These are phyloP conservation scores for Andalucia godoyi DNA, from an alignment of 78 protist genomes.

Conservation along the genomic window DNA sequence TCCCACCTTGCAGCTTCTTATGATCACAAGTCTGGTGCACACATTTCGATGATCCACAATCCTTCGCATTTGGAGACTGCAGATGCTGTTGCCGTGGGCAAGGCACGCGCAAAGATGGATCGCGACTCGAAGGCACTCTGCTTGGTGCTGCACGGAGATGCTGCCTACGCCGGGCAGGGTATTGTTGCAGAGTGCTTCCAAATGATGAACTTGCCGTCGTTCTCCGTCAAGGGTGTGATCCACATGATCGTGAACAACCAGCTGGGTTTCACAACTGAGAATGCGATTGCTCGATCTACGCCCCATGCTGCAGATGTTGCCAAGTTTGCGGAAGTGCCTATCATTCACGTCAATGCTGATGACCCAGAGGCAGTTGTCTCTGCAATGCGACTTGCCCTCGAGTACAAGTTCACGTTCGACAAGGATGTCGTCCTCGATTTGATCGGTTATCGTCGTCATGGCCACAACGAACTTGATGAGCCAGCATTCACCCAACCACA, in stretches of 20 bases:
- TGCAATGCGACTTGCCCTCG: slow-evolving; percentile 39
- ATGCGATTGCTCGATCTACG: slow-evolving; percentile 34
- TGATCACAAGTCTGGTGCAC: neutral
- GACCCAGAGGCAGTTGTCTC: slow-evolving; percentile 55
- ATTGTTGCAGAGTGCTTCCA: slow-evolving; percentile 70
- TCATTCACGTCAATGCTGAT: slow-evolving; percentile 83
- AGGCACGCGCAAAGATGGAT: slow-evolving; percentile 59
- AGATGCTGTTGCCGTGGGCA: slow-evolving; percentile 68
- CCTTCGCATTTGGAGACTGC: slow-evolving; percentile 90
- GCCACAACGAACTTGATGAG: slow-evolving; percentile 88
- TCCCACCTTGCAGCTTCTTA: slow-evolving; percentile 66
- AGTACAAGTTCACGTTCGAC: slow-evolving; percentile 57
- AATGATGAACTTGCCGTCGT: slow-evolving; percentile 49
- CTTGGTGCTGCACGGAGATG: slow-evolving; percentile 82
- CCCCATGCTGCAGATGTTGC: slow-evolving; percentile 61
- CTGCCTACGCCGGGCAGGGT: slow-evolving; percentile 90
- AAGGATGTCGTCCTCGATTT: slow-evolving; percentile 74
- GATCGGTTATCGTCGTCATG: slow-evolving; percentile 67
- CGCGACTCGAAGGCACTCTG: neutral
- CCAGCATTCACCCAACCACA: slow-evolving; percentile 94
- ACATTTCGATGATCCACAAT: slow-evolving; percentile 69
- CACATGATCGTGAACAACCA: slow-evolving; percentile 86
- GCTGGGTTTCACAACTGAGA: slow-evolving; percentile 70
- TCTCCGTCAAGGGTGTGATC: slow-evolving; percentile 60
- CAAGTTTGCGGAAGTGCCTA: slow-evolving; percentile 60